Base-by-base conservation (phyloP, 2,329 filamentous ascomycete species). In the Verticillium zaregamsianum region DNA sequence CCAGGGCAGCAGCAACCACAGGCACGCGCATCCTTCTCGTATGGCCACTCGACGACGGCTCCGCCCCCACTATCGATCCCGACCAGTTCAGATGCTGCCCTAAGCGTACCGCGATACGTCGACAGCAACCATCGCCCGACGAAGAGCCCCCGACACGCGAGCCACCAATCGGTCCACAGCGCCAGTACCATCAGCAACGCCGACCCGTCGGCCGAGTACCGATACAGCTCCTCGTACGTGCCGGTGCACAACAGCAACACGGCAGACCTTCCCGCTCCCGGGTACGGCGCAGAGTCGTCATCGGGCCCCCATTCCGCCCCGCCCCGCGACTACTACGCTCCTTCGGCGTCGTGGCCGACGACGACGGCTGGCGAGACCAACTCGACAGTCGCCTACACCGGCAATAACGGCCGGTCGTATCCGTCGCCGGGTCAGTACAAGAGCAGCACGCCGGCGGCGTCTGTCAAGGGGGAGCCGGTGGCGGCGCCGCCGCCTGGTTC, bases 21-120 rank as follows among this genome's bases (percentile, higher is more conserved):
- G 2, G 80, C 85, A 60, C 79, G 83, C 59, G 79, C 83, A 3
- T 82, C 84, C 65, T 86, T 84, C 69, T 80, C 81, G 14, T 86
- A 86, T 69, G 77, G 80, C 31, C 80, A 81, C 35, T 75, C 80
- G 14, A 79, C 81, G 5, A 80, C 81, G 5, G 79, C 81, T 2
- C 77, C 83, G 5, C 76, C 81, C 3, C 82, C 83, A 5, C 72
- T 79, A 15, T 70, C 79, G 20, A 71, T 55, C 64, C 73, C 56
- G 64, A 37, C 64, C 8, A 61, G 69, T 57, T 70, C 77, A 2
- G 81, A 83, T 59, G 77, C 74, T 62, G 76, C 76, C 23, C 76
- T 86, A 61, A 84, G 76, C 67, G 79, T 86, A 55, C 83, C 84
- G 12, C 78, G 84, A 65, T 87, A 86, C 67, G 78, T 86, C 57